Evolutionary conservation across 148 eudicot genomes (phyloP).

Genomic region (Cornus suecica): DNA sequence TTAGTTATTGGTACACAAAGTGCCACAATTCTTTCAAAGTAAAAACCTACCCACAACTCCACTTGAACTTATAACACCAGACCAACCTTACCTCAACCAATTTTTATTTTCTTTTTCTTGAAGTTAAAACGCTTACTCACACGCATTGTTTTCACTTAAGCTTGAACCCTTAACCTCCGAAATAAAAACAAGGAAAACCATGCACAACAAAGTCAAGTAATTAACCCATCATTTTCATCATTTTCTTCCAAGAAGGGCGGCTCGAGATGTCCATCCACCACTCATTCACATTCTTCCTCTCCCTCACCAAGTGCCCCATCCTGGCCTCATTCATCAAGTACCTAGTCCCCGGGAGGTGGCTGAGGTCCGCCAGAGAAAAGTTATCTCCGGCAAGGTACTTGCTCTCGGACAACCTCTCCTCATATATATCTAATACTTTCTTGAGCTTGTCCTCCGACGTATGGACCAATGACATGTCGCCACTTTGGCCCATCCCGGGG

Average conservation of each 20-base stretch:
- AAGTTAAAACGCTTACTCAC: too few species aligned
- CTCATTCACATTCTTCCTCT: conserved; percentile 38
- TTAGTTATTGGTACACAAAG: too few species aligned
- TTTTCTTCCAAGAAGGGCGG: conserved; percentile 72
- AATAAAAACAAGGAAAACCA: too few species aligned
- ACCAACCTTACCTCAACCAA: too few species aligned
- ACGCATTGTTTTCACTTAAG: too few species aligned
- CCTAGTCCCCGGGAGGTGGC: conserved; percentile 56
- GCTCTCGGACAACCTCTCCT: conserved; percentile 46
- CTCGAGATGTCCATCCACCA: conserved; percentile 71
- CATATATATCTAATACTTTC: conserved; percentile 58
- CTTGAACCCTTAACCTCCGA: too few species aligned
- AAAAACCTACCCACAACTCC: too few species aligned
- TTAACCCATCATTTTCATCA: conserved; percentile 34
- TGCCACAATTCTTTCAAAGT: too few species aligned
- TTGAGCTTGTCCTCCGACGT: conserved; percentile 43
- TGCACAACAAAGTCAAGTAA: too few species aligned
- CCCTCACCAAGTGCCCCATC: conserved; percentile 35
- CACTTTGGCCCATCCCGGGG: conserved; percentile 46
- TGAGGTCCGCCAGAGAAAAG: conserved; percentile 59
- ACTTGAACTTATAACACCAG: too few species aligned
- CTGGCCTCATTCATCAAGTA: conserved; percentile 49
- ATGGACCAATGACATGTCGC: conserved; percentile 37
- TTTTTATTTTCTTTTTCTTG: too few species aligned
- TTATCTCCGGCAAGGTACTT: conserved; percentile 49